Base-by-base conservation (phyloP, 345 rosid genomes). In the Rhizophora mangle region DNA sequence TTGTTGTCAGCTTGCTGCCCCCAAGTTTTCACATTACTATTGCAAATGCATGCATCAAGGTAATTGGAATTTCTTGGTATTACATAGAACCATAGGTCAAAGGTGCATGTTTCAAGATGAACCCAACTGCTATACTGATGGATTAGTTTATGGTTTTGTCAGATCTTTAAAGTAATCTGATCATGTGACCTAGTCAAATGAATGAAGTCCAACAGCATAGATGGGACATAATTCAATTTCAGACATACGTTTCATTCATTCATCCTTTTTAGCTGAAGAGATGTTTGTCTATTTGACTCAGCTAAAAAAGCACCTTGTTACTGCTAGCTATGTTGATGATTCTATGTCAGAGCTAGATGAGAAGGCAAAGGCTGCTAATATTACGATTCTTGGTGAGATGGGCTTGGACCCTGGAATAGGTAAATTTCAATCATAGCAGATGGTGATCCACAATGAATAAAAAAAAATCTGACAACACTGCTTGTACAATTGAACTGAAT, bases 341-440 rank as follows among this genome's bases (percentile, higher is more conserved):
- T 77, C 88, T 62, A 84, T 87, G 72, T 89, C 82, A 31, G 76
- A 43, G 66, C 79, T 94, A 59, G 80, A 87, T 65, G 91, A 86
- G 61, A 84, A 85, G 76, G 97, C 97, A 71, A 91, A 81, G 81
- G 79, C 53, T 68, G 96, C 88, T 66, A 95, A 93, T 60, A 81
- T 89, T 68, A 85, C 96, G 1, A 88, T 94, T 82, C 95, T 94
- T 60, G 97, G 97, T 5, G 98, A 94, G 84, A 91, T 94, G 97
- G 98, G 98, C 39, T 80, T 94, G 81, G 98, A 94, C 78, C 98
- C 98, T 70, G 98, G 98, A 78, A 94, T 94, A 36, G 97, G 98
- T 91, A 87, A 74, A 43, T 67, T 61, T 65, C 68, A 56, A 56
- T 22, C 30, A 22, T 55, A n/a, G 52, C 32, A 21, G 47, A 57